Conservation (phyloP, 2,329 filamentous ascomycete genomes). For the Talaromyces atroroseus region DNA sequence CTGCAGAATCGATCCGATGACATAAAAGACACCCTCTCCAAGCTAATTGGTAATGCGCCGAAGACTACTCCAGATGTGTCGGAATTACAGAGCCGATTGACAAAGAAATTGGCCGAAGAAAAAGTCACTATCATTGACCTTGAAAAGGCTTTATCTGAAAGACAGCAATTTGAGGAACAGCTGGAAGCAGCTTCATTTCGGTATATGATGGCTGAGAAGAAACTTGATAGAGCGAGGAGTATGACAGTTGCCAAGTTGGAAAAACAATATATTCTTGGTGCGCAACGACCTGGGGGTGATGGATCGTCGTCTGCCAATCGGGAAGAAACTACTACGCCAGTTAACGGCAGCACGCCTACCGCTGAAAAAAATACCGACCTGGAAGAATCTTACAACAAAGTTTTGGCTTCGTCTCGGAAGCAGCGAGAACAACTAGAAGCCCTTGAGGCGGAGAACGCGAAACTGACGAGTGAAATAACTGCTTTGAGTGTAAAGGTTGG, state of each 20-base stretch:
- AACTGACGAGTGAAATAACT: slow-evolving; percentile 71
- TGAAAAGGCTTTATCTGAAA: slow-evolving; percentile 69
- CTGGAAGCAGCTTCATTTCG: slow-evolving; percentile 82
- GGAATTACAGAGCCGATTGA: slow-evolving; percentile 69
- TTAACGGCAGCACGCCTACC: slow-evolving; percentile 51
- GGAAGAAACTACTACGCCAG: slow-evolving; percentile 47
- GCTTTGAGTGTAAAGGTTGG: slow-evolving; percentile 57
- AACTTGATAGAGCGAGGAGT: slow-evolving; percentile 83
- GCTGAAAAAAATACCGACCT: slow-evolving; percentile 60
- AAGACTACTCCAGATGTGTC: slow-evolving; percentile 60
- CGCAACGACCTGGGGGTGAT: slow-evolving; percentile 45
- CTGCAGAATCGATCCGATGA: slow-evolving; percentile 68
- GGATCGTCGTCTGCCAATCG: slow-evolving; percentile 43
- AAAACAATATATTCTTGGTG: slow-evolving; percentile 73
- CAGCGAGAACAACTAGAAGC: slow-evolving; percentile 84
- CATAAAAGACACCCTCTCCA: slow-evolving; percentile 68
- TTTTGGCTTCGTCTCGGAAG: slow-evolving; percentile 68
- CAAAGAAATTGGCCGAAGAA: slow-evolving; percentile 69
- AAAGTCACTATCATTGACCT: slow-evolving; percentile 75
- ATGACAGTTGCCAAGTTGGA: slow-evolving; percentile 85
- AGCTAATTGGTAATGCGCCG: slow-evolving; percentile 53
- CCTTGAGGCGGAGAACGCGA: slow-evolving; percentile 69
- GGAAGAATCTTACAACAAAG: slow-evolving; percentile 71
- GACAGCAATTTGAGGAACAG: slow-evolving; percentile 77
- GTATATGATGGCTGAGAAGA: slow-evolving; percentile 94